Evolutionary conservation across 805 yeast genomes (phyloP), one percentile per base, ranked within the genome.

Genomic region (Teunomyces cretensis): DNA sequence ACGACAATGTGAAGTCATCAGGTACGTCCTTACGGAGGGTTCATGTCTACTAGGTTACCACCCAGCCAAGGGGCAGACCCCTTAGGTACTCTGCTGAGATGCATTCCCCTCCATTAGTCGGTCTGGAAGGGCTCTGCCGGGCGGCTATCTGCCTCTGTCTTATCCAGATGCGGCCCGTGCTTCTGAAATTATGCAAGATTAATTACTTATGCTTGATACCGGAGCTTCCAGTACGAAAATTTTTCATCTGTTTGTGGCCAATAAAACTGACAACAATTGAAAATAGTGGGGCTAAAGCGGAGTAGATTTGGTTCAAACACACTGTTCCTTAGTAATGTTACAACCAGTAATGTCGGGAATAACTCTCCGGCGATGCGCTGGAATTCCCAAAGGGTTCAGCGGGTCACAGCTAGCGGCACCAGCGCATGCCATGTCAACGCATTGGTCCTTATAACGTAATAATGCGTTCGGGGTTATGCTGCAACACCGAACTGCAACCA

Each of bases 251-350:
- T 22, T 9, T 13, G 7, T 24, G 38, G 38, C 38, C 38, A 35
- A 35, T 35, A 17, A 35, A 22, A 35, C 24, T 19, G 17, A 16
- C 38, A 17, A 35, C 16, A 35, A 35, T 19, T 35, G 11, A 22
- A 35, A 16, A 19, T 35, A 22, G 38, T 35, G 38, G 28, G 38
- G 38, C 38, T 13, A 35, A 17, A 35, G 38, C 28, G 38, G 38
- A 35, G 38, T 16, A 35, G 19, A 19, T n/a, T 35, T 35, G 28
- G 28, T 35, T 9, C 27, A 35, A 22, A 22, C 38, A 35, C 22
- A 7, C 4, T 19, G 19, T 17, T 7, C 27, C 13, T 22, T 19
- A 17, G 14, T 14, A 16, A 16, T 14, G 38, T 35, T 17, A 22
- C 38, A 35, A 22, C 27, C 9, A 26, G 28, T 26, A 26, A 26